Conservation (phyloP, 139 green algal species). For the Eudorina sp. region DNA sequence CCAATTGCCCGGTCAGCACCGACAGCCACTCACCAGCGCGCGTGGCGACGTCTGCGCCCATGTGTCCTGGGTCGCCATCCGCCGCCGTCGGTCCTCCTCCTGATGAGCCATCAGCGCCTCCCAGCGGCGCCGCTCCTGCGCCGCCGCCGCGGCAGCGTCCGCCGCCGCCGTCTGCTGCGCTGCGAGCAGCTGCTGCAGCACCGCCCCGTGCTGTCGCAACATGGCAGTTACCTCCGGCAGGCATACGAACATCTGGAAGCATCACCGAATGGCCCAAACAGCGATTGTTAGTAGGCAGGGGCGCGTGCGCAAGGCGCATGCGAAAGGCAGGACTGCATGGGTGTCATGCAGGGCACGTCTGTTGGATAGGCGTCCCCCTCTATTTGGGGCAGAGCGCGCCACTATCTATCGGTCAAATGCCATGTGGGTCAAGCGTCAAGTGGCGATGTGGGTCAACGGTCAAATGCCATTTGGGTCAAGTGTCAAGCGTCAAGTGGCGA, state of each 20-base stretch:
- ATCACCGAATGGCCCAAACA: too few relatives aligned
- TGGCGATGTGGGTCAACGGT: too few relatives aligned
- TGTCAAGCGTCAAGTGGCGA: too few relatives aligned
- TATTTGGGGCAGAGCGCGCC: not conserved
- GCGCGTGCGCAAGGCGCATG: not conserved
- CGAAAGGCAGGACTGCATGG: not conserved
- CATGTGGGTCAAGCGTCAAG: not conserved
- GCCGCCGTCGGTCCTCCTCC: not conserved
- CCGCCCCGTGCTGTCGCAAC: not conserved
- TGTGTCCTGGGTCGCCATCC: not conserved
- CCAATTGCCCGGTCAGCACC: not conserved
- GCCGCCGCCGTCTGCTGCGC: not conserved
- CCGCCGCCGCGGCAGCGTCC: not conserved
- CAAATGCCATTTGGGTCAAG: too few relatives aligned
- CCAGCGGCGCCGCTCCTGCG: not conserved
- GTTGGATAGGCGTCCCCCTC: not conserved
- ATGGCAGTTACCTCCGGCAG: not conserved
- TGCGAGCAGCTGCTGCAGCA: conserved; percentile 28
- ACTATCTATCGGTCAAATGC: not conserved
- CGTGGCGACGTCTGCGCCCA: not conserved
- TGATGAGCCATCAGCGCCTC: not conserved
- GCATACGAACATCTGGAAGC: not conserved
- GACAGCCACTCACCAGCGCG: not conserved
- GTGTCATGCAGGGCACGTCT: not conserved
- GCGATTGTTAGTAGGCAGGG: not conserved